Base-by-base conservation (phyloP, 352 stramenopile species). In the Peronosclerospora sorghi region DNA sequence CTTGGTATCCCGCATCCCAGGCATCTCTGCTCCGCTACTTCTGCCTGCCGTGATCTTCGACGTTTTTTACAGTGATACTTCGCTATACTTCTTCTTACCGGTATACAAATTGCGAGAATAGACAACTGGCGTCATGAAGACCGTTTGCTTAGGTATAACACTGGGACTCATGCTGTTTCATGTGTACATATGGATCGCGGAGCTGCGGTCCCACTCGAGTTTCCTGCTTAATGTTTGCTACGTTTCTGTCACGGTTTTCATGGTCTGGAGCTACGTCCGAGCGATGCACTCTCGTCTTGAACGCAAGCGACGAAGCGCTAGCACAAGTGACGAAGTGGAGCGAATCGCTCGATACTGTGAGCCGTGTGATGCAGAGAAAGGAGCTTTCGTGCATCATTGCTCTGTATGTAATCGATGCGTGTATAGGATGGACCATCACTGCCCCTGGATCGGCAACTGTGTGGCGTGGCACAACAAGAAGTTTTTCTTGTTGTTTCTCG, bases 391-490 rank as follows among this genome's bases (percentile, higher is more conserved):
- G 4, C 77, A 93, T 51, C 80, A 93, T 53, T 93, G 80, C 63
- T 90, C 77, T 6, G 50, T 68, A 12, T 93, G 80, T 44, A 48
- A 68, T 14, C 57, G 57, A 48, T 93, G 80, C 35, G 61, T 93
- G 9, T 87, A 79, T 23, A 65, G 73, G n/a, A 85, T 93, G 75
- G 74, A 93, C 45, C 78, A 93, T 43, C 80, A 90, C 45, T 90
- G 78, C 36, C 77, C 80, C 41, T 93, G 77, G 80, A 87, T 68
- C 3, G 75, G 62, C 53, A 93, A 90, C 48, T 93, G 80, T 57
- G 73, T 93, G n/a, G 80, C 68, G 5, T 83, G 61, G 61, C 70
- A 58, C 55, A 93, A 87, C 59, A 88, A 93, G 45, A 90, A 87
- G 59, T 73, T 63, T 56, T 89, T 89, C 41, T 26, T 89, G 48